Evolutionary conservation across 257 asterid species (phyloP).

Genomic region (Cinchona pubescens): DNA sequence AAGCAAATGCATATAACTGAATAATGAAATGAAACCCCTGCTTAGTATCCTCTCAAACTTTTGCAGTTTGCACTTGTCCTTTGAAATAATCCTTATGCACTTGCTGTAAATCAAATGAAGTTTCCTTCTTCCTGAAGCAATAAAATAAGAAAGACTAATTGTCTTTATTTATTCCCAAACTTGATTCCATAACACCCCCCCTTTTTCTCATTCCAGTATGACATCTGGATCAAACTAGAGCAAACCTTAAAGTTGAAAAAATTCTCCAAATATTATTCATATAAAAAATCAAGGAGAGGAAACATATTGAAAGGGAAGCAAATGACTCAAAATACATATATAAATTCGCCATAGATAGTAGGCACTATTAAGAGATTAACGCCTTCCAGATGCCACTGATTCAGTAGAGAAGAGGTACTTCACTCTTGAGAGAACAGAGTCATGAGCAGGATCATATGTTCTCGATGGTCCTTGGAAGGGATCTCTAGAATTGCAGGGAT

Average conservation of each 20-base stretch:
- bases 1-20: no score
- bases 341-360: background rate
- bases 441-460: conserved; percentile 86
- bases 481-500: conserved; percentile 91
- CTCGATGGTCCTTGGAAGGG: conserved; percentile 96
- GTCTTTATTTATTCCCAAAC: background rate
- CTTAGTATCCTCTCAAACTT: background rate
- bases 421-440: conserved; percentile 87
- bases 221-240: background rate
- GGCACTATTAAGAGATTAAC: conserved; percentile 23
- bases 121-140: background rate
- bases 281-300: conserved; percentile 6
- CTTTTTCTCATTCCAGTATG: background rate
- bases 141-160: background rate
- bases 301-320: background rate
- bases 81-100: background rate
- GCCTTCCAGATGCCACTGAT: conserved; percentile 71
- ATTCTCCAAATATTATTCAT: background rate
- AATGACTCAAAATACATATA: background rate
- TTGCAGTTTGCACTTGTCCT: background rate
- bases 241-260: background rate
- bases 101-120: background rate
- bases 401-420: conserved; percentile 64
- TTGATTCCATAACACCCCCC: background rate
- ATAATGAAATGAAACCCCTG: no score